Percentiles rank a stretch among this genome's conserved stretches.
Conservation (phyloP, 2,329 filamentous ascomycete species). For the Chaetomium sp. region DNA sequence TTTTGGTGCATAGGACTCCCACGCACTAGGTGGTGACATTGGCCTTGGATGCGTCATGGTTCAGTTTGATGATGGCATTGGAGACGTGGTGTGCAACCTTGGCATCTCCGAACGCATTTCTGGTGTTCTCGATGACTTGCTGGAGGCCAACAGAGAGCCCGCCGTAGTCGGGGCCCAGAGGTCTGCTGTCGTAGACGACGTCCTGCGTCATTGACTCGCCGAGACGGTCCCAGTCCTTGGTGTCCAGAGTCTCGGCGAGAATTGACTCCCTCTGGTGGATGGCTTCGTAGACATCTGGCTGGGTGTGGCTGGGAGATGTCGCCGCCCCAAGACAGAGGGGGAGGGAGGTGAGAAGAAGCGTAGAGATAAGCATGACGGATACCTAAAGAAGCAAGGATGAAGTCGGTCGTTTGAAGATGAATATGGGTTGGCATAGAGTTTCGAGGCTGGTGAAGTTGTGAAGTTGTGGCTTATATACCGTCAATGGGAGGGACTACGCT, state of each 20-base stretch:
- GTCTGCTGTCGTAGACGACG: slow-evolving; percentile 15
- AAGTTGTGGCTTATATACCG: too few species aligned
- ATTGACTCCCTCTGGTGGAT: slow-evolving; percentile 15
- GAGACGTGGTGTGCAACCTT: slow-evolving; percentile 13
- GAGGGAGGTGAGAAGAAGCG: too few species aligned
- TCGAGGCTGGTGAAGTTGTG: too few species aligned
- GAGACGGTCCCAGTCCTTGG: slow-evolving; percentile 12
- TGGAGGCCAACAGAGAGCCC: slow-evolving; percentile 8
- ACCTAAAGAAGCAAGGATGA: too few species aligned
- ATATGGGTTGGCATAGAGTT: too few species aligned
- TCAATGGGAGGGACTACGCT: too few species aligned
- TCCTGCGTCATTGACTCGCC: slow-evolving; percentile 13
- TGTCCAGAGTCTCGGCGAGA: slow-evolving; percentile 11
- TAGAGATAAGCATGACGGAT: too few species aligned
- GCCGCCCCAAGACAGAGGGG: too few species aligned
- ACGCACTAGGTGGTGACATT: slow-evolving; percentile 16
- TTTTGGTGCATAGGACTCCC: background rate
- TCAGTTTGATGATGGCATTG: slow-evolving; percentile 10
- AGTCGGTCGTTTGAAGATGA: too few species aligned
- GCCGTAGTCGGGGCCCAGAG: slow-evolving; percentile 8
- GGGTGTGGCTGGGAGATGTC: background rate
- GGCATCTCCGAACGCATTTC: background rate
- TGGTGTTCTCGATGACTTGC: slow-evolving; percentile 10
- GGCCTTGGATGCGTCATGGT: slow-evolving; percentile 6
- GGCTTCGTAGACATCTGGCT: slow-evolving; percentile 13